A percentile compares a stretch with the other conserved stretches of the same genome.
Conservation (phyloP, 2,329 filamentous ascomycete species). For the Thelonectria rubi region DNA sequence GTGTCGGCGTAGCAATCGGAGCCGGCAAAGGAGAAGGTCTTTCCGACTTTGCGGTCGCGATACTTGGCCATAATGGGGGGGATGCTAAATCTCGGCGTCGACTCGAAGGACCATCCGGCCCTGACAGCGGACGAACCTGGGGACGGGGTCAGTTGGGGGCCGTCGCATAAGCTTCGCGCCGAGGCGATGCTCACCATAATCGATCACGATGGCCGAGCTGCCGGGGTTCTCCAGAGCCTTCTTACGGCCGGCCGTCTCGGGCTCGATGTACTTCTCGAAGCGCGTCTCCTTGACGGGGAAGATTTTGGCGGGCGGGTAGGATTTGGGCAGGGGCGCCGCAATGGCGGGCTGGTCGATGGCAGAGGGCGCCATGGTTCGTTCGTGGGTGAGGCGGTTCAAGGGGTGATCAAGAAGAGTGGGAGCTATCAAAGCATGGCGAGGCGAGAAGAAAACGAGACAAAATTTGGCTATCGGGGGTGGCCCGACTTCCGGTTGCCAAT, state of each 20-base stretch:
- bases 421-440: constrained; percentile 32
- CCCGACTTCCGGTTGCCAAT: constrained; percentile 39
- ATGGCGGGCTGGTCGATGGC: constrained; percentile 57
- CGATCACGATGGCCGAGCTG: constrained; percentile 88
- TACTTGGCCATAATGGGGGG: constrained; percentile 95
- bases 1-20: constrained; percentile 95
- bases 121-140: constrained; percentile 87
- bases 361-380: constrained; percentile 60
- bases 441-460: constrained; percentile 8
- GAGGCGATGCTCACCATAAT: constrained; percentile 76
- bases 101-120: constrained; percentile 95
- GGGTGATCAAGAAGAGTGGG: constrained; percentile 19
- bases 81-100: constrained; percentile 78
- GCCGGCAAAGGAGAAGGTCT: constrained; percentile 91
- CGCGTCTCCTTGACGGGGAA: constrained; percentile 69
- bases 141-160: constrained; percentile 31
- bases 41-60: constrained; percentile 90
- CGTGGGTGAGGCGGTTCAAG: constrained; percentile 11
- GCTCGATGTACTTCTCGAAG: constrained; percentile 64
- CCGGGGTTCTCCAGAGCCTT: constrained; percentile 68
- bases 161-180: constrained; percentile 20
- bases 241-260: constrained; percentile 73
- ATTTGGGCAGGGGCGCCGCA: constrained; percentile 50
- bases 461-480: constrained; percentile 23
- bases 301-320: constrained; percentile 63